Percentiles rank a stretch among this genome's conserved stretches.
Evolutionary conservation across 768 basidiomycete genomes (phyloP).

Genomic region (Agrocybe pediades): DNA sequence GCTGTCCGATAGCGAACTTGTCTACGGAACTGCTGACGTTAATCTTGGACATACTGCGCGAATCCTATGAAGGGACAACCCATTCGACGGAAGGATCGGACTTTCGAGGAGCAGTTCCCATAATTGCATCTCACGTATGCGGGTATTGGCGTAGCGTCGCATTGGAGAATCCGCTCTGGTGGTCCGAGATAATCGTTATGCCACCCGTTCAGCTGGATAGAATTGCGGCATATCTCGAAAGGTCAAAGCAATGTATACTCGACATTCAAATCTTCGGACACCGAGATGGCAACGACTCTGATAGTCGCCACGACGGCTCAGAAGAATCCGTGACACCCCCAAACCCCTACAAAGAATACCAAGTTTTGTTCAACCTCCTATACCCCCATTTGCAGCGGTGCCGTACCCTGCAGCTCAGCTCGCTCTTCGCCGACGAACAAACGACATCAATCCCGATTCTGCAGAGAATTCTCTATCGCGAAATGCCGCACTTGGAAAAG

Average conservation of each 20-base stretch:
- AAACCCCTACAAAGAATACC: background rate
- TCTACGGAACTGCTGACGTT: background rate
- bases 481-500: constrained; percentile 7
- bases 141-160: background rate
- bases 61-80: background rate
- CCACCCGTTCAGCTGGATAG: background rate
- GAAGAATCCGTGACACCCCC: background rate
- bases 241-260: constrained; percentile 1
- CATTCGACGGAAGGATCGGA: background rate
- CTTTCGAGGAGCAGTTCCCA: background rate
- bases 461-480: background rate
- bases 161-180: background rate
- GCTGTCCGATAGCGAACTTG: background rate
- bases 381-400: background rate
- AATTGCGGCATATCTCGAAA: background rate
- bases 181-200: background rate
- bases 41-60: background rate
- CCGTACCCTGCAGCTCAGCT: background rate
- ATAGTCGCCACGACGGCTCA: too few relatives aligned
- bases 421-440: background rate
- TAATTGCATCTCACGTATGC: constrained; percentile 2
- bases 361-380: background rate
- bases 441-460: background rate
- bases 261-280: background rate
- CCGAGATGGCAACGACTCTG: background rate